Evolutionary conservation across 2,329 filamentous ascomycete species (phyloP), one percentile per base, ranked within the genome.

Genomic region (Colletotrichum orchidophilum): DNA sequence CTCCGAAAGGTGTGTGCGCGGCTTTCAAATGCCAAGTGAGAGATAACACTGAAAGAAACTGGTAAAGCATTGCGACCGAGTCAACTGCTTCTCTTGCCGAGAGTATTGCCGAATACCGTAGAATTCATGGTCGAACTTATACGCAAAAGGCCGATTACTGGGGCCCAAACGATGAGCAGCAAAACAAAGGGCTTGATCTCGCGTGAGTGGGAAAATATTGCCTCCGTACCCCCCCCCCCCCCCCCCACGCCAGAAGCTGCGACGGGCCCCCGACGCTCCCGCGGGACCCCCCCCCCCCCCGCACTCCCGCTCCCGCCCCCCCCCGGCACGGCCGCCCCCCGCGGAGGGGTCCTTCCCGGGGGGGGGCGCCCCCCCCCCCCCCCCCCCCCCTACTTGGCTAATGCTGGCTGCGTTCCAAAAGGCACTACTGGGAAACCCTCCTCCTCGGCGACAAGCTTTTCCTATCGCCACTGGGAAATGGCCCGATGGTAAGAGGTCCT

Each of bases 131-230:
- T 3, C 71, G 71, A 7, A 70, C 67, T 12, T 73, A 71, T 31
- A 68, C 64, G 2, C 60, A 66, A 13, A 66, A 54, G 55, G 72
- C 71, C 5, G 69, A 72, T 11, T 73, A 73, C 64, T 73, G 69
- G 64, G 57, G 63, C 0, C 71, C 71, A 2, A 71, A 71, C 2
- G 71, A 73, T 26, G 52, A 67, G 33, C 54, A 61, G 31, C 71
- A 73, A 21, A 71, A 72, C 42, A 64, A 73, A 15, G 69, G 71
- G 2, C 64, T 73, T 29, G 71, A 73, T 1, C 63, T 73, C 24
- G 64, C 31, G 64, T 66, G 46, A 52, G 64, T 53, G 5, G 11
- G 4, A 0, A 4, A 5, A 2, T 12, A 31, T 7, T 24, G 7
- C 13, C 21, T 52, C 11, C 11, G 6, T n/a, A n/a, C n/a, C n/a